phyloP scores from a whole-genome alignment of 164 flowering plant species.

The Cinnamomum micranthum region DNA sequence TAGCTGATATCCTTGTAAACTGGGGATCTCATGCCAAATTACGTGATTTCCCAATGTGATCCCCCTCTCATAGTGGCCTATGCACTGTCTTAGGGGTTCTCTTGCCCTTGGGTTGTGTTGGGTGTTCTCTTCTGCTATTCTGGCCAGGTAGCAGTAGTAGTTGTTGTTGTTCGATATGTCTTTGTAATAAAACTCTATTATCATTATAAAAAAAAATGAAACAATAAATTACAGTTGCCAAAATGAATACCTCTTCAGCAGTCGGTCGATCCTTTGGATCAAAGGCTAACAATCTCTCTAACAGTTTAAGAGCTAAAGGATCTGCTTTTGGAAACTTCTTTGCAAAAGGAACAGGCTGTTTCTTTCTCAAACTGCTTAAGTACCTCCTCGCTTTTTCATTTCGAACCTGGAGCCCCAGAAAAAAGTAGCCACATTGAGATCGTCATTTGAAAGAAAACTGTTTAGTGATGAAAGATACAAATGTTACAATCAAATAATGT shows the following conservation, averaged over 20 bases:
- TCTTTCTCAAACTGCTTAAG: constrained; percentile 81
- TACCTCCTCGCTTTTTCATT: constrained; percentile 92
- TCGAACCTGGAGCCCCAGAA: constrained; percentile 49
- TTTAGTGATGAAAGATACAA: no score
- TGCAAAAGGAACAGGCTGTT: constrained; percentile 65
- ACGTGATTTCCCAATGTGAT: no score
- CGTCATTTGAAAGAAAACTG: not conserved
- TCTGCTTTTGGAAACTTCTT: constrained; percentile 92
- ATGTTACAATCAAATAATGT: not conserved
- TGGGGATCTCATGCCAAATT: no score
- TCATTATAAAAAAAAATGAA: constrained; percentile 44
- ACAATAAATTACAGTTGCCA: not conserved
- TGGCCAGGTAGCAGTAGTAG: constrained; percentile 5
- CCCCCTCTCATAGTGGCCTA: no score
- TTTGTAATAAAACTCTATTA: constrained; percentile 88
- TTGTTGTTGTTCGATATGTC: constrained; percentile 82
- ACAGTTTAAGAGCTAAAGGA: constrained; percentile 62
- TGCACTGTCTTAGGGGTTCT: no score
- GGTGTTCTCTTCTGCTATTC: no score
- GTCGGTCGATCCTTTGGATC: constrained; percentile 91
- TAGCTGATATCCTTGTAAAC: no score
- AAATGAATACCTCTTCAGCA: constrained; percentile 72
- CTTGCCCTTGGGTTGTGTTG: no score
- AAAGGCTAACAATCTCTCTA: constrained; percentile 82
- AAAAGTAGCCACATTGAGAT: not conserved